phyloP scores from a whole-genome alignment of 2,329 filamentous ascomycete genomes.

The Fusarium sp. region DNA sequence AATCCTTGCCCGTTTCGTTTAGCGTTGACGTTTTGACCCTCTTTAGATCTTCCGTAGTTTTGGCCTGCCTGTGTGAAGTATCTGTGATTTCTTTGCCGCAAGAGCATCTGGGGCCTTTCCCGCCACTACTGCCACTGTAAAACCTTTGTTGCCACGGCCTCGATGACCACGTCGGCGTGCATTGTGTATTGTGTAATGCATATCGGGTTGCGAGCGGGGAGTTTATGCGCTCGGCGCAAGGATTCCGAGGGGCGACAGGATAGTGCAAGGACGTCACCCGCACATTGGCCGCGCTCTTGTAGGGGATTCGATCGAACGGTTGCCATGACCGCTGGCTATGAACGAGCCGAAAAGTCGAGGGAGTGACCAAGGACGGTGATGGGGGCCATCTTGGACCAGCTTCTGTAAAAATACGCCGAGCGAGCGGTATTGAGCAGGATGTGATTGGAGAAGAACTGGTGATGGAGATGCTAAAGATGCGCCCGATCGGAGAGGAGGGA shows the following conservation, averaged over 20 bases:
- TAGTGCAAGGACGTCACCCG: conserved; percentile 13
- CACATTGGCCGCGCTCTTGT: conserved; percentile 9
- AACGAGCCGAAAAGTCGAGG: conserved; percentile 18
- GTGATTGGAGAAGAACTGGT: conserved; percentile 42
- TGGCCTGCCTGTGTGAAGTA: conserved; percentile 19
- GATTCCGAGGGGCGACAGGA: conserved; percentile 13
- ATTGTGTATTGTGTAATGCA: background rate
- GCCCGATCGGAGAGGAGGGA: conserved; percentile 55
- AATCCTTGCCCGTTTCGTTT: conserved; percentile 29
- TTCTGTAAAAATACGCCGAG: conserved; percentile 34
- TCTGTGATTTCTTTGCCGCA: conserved; percentile 44
- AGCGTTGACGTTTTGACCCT: conserved; percentile 28
- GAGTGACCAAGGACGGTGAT: conserved; percentile 17
- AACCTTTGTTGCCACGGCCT: conserved; percentile 29
- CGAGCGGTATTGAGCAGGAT: conserved; percentile 33
- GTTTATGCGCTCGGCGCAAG: conserved; percentile 17
- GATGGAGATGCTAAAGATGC: conserved; percentile 52
- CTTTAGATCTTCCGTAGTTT: conserved; percentile 31
- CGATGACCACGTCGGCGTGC: conserved; percentile 12
- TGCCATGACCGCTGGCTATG: conserved; percentile 28
- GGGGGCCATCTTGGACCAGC: conserved; percentile 24
- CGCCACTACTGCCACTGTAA: conserved; percentile 35
- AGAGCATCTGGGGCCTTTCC: conserved; percentile 41
- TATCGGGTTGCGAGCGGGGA: conserved; percentile 11
- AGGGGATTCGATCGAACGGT: conserved; percentile 12